These are phyloP conservation scores for Candida pseudoglaebosa DNA, from an alignment of 805 yeast species.

Conservation along the genomic window DNA sequence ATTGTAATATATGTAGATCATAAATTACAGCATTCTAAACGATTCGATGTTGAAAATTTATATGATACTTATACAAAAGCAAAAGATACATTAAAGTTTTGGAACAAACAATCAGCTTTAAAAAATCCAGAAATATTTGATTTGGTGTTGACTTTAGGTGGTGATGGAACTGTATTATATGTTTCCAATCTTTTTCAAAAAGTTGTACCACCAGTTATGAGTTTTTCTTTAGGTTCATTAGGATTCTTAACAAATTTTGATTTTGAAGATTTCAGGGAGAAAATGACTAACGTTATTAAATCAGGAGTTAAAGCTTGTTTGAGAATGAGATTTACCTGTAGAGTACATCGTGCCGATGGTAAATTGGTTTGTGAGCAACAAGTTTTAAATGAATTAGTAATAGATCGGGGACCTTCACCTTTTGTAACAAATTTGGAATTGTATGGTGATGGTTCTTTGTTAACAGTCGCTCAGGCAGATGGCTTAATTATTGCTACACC, in stretches of 20 bases:
- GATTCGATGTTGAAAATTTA: conserved; percentile 60
- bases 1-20: conserved; percentile 69
- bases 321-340: conserved; percentile 84
- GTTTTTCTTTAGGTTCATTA: conserved; percentile 41
- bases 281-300: conserved; percentile 54
- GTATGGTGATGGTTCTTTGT: conserved; percentile 78
- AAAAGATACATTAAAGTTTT: conserved; percentile 50
- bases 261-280: conserved; percentile 65
- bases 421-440: conserved; percentile 85
- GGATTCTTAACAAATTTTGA: conserved; percentile 68
- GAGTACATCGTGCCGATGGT: conserved; percentile 54
- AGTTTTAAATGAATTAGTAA: conserved; percentile 83
- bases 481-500: conserved; percentile 92
- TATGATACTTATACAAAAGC: conserved; percentile 45
- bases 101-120: conserved; percentile 60
- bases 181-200: conserved; percentile 41
- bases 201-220: conserved; percentile 45
- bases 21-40: conserved; percentile 53
- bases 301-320: conserved; percentile 72
- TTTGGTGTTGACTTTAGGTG: conserved; percentile 42
- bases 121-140: conserved; percentile 39
- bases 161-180: conserved; percentile 44
- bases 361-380: conserved; percentile 62
- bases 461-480: conserved; percentile 92
- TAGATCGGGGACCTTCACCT: conserved; percentile 93